Evolutionary conservation across 306 rosid species (phyloP), one percentile per base, ranked within the genome.

Genomic region (Cucurbita argyrosperma): DNA sequence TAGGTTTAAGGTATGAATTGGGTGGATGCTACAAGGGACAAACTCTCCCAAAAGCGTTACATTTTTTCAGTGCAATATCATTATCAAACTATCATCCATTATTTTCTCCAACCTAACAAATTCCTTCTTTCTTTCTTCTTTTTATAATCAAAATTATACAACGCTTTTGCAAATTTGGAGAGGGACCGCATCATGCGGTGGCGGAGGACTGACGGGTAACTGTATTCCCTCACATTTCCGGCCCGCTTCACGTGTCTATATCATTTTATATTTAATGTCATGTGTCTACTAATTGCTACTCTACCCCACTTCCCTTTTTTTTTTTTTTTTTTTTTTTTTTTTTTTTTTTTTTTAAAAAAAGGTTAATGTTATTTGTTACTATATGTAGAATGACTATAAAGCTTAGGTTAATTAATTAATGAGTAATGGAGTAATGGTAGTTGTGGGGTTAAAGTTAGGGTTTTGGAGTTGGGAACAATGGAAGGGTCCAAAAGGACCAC

Each of bases 161-260:
- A 19, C 19, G 19, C 19, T 19, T 19, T 19, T 19, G 19, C 30
- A 1, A 26, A 18, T 2, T 7, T 1, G 0, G 7, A 39, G 52
- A 11, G 72, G 72, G 72, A 46, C 42, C 40, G 23, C 40, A 69
- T 69, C 74, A 13, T 69, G 57, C 43, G 74, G 74, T 69, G 56
- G 58, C 12, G 57, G 21, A 19, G 54, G 18, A 50, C 2, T 11
- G 55, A 45, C 40, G 46, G 56, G 55, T 13, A 46, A 23, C 72
- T 1, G 55, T 10, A 12, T 46, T 45, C 10, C 74, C 23, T 68
- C 58, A 68, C 74, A 46, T 1, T 47, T 26, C 74, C 74, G 57
- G 14, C 45, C 8, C 16, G n/a, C 13, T 47, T 69, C 74, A 69
- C 74, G 74, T 49, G 74, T 26, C 57, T 6, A 19, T 46, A 21